Conservation (phyloP, 2,329 filamentous ascomycete species). For the Arthrobotrys pseudoclavata region DNA sequence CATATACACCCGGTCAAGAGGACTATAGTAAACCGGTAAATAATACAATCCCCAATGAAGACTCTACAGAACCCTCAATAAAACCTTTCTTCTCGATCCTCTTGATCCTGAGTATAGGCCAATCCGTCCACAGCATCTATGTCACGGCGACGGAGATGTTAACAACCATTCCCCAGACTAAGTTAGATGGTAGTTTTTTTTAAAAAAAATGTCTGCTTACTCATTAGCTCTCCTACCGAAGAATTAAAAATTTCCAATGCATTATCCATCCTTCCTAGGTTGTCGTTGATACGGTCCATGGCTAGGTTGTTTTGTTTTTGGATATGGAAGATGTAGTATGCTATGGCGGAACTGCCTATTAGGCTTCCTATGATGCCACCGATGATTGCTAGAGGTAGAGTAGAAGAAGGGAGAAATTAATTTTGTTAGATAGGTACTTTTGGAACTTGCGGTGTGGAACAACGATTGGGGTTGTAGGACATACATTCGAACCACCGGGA, state of each 20-base stretch:
- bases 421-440: too few species aligned
- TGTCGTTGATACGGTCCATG: slow-evolving; percentile 1
- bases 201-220: background rate
- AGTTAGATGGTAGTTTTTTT: background rate
- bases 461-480: background rate
- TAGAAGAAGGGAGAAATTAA: background rate
- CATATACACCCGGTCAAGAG: background rate
- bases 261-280: slow-evolving; percentile 6
- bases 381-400: slow-evolving; percentile 23
- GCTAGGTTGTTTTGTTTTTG: background rate
- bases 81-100: background rate
- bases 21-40: background rate
- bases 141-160: background rate
- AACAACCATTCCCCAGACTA: background rate
- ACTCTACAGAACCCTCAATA: too few species aligned
- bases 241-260: slow-evolving; percentile 16
- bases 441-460: too few species aligned
- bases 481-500: slow-evolving; percentile 38
- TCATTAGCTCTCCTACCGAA: slow-evolving; percentile 9
- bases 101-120: background rate
- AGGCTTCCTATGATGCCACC: slow-evolving; percentile 40
- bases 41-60: background rate
- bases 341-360: slow-evolving; percentile 20
- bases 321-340: slow-evolving; percentile 13
- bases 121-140: background rate